Evolutionary conservation across 176 grass and related monocot genomes (phyloP).

Genomic region (Carex littledalei): DNA sequence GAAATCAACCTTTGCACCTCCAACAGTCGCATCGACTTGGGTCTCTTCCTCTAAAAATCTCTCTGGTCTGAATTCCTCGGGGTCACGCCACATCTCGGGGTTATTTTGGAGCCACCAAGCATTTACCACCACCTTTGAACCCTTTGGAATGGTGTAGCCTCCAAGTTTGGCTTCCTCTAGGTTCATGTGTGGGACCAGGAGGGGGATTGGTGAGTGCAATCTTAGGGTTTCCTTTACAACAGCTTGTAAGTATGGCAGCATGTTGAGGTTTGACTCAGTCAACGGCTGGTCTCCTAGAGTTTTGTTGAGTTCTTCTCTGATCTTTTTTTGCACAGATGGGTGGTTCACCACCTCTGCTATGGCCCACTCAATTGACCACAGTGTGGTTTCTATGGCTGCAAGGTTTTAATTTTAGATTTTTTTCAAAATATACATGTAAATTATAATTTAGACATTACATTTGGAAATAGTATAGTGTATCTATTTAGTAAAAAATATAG

Average conservation of each 20-base stretch:
- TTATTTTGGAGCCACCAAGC: conserved; percentile 37
- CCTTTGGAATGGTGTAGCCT: conserved; percentile 27
- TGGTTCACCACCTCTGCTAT: conserved; percentile 36
- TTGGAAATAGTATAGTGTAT: not conserved
- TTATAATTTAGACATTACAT: not conserved
- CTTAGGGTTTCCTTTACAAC: conserved; percentile 35
- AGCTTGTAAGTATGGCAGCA: conserved; percentile 28
- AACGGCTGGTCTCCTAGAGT: conserved; percentile 19
- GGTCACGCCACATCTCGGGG: conserved; percentile 18
- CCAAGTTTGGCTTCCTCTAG: conserved; percentile 30
- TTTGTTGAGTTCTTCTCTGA: conserved; percentile 24
- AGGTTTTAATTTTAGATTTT: not conserved
- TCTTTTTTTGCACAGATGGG: conserved; percentile 20
- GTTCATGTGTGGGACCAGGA: conserved; percentile 36
- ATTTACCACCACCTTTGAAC: conserved; percentile 29
- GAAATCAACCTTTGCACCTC: conserved; percentile 29
- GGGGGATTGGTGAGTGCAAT: conserved; percentile 30
- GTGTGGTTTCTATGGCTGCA: conserved; percentile 32
- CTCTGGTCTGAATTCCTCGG: conserved; percentile 30
- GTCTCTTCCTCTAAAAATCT: conserved; percentile 29
- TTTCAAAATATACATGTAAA: not conserved
- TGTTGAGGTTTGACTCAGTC: conserved; percentile 22
- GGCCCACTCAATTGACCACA: conserved; percentile 34
- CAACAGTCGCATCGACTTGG: conserved; percentile 12
- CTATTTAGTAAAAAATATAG: not conserved